Conservation (phyloP, 371 early-diverging fungal species). For the Mucor piriformis region DNA sequence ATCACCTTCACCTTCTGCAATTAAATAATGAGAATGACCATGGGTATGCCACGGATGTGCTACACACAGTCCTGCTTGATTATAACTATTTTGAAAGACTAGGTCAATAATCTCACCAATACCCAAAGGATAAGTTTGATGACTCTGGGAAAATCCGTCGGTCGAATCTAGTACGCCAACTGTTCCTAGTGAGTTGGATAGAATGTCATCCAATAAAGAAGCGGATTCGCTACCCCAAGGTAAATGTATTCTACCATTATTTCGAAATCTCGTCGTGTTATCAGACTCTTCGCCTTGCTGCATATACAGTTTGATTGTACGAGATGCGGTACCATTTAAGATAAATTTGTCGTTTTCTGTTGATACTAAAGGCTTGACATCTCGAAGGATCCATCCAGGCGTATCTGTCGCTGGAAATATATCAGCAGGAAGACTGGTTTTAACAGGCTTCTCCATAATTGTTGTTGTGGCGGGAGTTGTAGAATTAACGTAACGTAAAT, state of each 20-base stretch:
- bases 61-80: constrained; percentile 20
- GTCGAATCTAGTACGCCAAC: background rate
- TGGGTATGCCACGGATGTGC: constrained; percentile 51
- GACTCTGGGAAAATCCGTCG: constrained; percentile 25
- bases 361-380: background rate
- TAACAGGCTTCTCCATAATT: background rate
- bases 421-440: background rate
- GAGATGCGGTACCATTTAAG: constrained; percentile 8
- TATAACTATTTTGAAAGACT: constrained; percentile 33
- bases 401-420: background rate
- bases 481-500: constrained; percentile 11
- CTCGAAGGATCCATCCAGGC: constrained; percentile 11
- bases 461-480: background rate
- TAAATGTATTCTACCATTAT: constrained; percentile 16
- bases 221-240: constrained; percentile 14
- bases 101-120: constrained; percentile 36
- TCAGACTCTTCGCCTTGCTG: constrained; percentile 2
- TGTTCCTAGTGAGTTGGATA: background rate
- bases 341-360: background rate
- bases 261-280: constrained; percentile 26
- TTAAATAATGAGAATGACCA: constrained; percentile 40
- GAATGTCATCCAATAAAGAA: constrained; percentile 11
- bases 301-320: constrained; percentile 26
- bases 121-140: constrained; percentile 30
- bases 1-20: constrained; percentile 38